phyloP scores from a whole-genome alignment of 2,329 filamentous ascomycete species.

The Lachnellula cervina region DNA sequence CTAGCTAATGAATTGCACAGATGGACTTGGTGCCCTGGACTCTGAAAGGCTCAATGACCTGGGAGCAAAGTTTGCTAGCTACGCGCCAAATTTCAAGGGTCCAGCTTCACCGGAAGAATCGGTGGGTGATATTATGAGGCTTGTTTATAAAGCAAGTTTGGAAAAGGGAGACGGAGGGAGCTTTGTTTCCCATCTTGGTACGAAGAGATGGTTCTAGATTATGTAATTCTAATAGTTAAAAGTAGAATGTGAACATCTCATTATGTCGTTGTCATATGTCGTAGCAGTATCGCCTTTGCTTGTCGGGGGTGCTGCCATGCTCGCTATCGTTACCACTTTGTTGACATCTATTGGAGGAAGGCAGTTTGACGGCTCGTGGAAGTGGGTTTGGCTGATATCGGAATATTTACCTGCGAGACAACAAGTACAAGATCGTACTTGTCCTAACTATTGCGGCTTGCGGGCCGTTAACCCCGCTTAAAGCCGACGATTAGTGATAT shows the following conservation, averaged over 20 bases:
- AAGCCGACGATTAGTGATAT: background rate
- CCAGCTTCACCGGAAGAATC: constrained; percentile 35
- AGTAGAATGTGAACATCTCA: background rate
- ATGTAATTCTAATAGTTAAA: background rate
- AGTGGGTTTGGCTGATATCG: too few species aligned
- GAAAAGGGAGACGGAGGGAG: constrained; percentile 41
- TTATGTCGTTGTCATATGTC: too few species aligned
- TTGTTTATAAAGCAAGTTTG: constrained; percentile 37
- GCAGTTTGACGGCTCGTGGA: too few species aligned
- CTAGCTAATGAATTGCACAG: constrained; percentile 13
- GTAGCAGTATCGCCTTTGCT: too few species aligned
- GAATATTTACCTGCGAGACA: too few species aligned
- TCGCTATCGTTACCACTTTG: too few species aligned
- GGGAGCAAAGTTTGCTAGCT: constrained; percentile 30
- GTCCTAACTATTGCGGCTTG: too few species aligned
- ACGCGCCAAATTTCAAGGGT: constrained; percentile 38
- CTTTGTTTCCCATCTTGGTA: constrained; percentile 51
- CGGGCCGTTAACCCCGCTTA: too few species aligned
- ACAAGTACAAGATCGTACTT: too few species aligned
- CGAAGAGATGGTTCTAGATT: constrained; percentile 46
- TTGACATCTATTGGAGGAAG: too few species aligned
- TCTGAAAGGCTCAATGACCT: constrained; percentile 22
- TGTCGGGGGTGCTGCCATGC: too few species aligned
- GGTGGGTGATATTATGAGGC: constrained; percentile 31
- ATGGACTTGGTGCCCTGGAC: constrained; percentile 19